Conservation (phyloP, 495 filamentous ascomycete genomes). For the Talaromyces liani region DNA sequence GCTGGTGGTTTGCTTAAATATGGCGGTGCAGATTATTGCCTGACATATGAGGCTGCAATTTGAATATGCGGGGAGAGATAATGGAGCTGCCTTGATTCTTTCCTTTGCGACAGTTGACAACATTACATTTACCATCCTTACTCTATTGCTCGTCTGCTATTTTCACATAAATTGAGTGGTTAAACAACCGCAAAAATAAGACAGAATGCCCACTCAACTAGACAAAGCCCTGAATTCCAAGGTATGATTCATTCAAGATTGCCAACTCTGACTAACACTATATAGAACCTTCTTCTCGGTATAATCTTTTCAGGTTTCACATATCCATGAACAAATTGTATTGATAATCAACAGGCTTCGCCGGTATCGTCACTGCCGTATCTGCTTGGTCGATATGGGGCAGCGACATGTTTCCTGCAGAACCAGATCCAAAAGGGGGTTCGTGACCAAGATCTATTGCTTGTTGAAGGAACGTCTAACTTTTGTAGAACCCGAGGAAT, state of each 20-base stretch:
- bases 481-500: conserved; percentile 52
- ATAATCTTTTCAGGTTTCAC: conserved; percentile 9
- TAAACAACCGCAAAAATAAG: not conserved
- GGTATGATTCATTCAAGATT: conserved; percentile 34
- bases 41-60: not conserved
- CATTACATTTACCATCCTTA: not conserved
- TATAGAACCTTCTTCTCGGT: conserved; percentile 54
- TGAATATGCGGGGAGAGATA: not conserved
- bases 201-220: conserved; percentile 55
- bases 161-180: too few relatives aligned
- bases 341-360: conserved; percentile 43
- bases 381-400: conserved; percentile 82
- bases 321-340: not conserved
- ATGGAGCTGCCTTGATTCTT: not conserved
- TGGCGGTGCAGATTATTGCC: conserved; percentile 4
- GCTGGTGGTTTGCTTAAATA: not conserved
- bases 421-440: conserved; percentile 71
- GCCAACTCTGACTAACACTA: conserved; percentile 9
- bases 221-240: conserved; percentile 74
- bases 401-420: conserved; percentile 65
- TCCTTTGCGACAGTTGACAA: not conserved
- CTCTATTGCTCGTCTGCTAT: not conserved
- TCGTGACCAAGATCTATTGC: not conserved
- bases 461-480: not conserved
- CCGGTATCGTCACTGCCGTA: conserved; percentile 75